Evolutionary conservation across 148 eudicot species (phyloP).

Genomic region (Salicornia ramosissima): DNA sequence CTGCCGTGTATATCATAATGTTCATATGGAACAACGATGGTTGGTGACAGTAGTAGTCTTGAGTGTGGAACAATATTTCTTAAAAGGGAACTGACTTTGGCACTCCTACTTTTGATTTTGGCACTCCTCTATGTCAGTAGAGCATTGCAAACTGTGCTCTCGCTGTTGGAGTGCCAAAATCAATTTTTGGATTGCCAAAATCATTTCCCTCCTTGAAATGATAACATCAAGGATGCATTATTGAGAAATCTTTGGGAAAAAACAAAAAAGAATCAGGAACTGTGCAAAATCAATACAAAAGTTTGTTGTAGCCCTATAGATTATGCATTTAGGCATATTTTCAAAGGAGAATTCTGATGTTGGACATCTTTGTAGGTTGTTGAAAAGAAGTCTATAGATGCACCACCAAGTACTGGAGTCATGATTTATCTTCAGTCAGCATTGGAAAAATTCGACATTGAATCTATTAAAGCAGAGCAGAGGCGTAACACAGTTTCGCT

Average conservation of each 20-base stretch:
- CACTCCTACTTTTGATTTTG: no score
- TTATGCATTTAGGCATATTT: neutral
- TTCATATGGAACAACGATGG: neutral
- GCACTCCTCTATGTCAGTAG: no score
- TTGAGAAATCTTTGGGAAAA: no score
- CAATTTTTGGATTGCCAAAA: no score
- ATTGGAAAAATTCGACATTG: slow-evolving; percentile 62
- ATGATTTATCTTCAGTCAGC: slow-evolving; percentile 36
- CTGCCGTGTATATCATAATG: neutral
- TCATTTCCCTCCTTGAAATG: no score
- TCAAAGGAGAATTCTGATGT: neutral
- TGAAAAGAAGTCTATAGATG: slow-evolving; percentile 43
- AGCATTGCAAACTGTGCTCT: no score
- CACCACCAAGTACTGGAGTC: slow-evolving; percentile 26
- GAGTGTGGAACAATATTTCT: no score
- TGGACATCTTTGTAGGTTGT: slow-evolving; percentile 38
- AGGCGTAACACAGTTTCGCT: slow-evolving; percentile 49
- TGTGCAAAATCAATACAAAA: neutral
- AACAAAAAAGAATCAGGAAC: no score
- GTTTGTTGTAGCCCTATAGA: neutral
- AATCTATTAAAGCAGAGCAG: slow-evolving; percentile 39
- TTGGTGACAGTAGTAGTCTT: no score
- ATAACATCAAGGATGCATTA: no score
- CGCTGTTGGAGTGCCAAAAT: no score
- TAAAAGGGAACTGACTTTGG: no score